Evolutionary conservation across 2,329 filamentous ascomycete species (phyloP).

Genomic region (Phyllosticta citrichinensis): DNA sequence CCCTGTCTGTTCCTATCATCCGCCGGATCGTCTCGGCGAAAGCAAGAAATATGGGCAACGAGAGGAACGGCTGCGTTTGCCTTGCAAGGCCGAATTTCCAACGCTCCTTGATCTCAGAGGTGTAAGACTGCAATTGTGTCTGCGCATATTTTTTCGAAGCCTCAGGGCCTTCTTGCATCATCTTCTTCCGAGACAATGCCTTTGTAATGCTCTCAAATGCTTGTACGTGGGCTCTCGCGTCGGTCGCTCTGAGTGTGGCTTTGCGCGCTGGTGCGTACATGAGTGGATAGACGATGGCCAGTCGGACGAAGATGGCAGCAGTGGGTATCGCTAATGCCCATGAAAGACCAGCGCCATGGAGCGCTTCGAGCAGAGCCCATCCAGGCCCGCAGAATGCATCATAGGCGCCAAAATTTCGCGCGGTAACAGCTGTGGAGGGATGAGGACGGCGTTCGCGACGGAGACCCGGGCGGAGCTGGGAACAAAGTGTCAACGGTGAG

Average conservation of each 20-base stretch:
- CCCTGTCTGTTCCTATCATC: slow-evolving; percentile 23
- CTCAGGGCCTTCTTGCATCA: background rate
- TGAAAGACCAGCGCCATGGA: slow-evolving; percentile 40
- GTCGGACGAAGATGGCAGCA: slow-evolving; percentile 43
- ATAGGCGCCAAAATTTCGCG: background rate
- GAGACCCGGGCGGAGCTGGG: slow-evolving; percentile 31
- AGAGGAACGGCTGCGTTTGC: slow-evolving; percentile 9
- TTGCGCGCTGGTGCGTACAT: slow-evolving; percentile 32
- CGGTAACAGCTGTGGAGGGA: slow-evolving; percentile 33
- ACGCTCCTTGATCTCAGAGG: background rate
- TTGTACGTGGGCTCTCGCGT: slow-evolving; percentile 10
- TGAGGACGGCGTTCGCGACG: slow-evolving; percentile 32
- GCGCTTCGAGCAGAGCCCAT: background rate
- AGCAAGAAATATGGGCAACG: slow-evolving; percentile 28
- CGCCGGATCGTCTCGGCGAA: slow-evolving; percentile 27
- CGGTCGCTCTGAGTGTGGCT: slow-evolving; percentile 31
- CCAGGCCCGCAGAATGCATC: background rate
- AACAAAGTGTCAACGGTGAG: slow-evolving; percentile 34
- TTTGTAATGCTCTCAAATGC: background rate
- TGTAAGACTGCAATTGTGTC: background rate
- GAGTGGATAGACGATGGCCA: slow-evolving; percentile 37
- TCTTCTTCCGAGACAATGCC: background rate
- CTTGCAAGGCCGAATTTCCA: background rate
- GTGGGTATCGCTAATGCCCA: slow-evolving; percentile 48
- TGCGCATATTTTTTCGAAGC: background rate